Evolutionary conservation across 2,329 filamentous ascomycete species (phyloP).

Genomic region (Fusarium zealandicum): DNA sequence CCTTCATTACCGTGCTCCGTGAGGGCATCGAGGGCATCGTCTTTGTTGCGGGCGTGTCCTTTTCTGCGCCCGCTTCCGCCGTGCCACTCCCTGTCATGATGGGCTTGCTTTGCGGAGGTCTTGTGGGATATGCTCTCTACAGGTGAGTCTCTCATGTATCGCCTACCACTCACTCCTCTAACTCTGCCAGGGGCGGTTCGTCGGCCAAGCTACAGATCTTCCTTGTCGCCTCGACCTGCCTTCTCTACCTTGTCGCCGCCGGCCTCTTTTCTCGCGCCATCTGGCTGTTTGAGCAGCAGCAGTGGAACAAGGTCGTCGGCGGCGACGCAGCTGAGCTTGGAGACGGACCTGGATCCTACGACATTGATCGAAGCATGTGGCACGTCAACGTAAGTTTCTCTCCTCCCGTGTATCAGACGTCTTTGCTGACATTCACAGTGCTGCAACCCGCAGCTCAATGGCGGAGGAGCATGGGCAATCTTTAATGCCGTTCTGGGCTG

Average conservation of each 20-base stretch:
- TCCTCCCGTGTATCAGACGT: too few species aligned
- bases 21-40: slow-evolving; percentile 88
- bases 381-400: slow-evolving; percentile 73
- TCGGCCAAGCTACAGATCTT: slow-evolving; percentile 68
- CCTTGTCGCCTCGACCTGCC: slow-evolving; percentile 81
- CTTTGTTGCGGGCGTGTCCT: slow-evolving; percentile 86
- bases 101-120: slow-evolving; percentile 70
- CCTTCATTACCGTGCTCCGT: slow-evolving; percentile 84
- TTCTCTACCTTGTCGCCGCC: slow-evolving; percentile 84
- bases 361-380: slow-evolving; percentile 81
- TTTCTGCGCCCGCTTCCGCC: slow-evolving; percentile 75
- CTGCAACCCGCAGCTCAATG: slow-evolving; percentile 76
- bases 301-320: slow-evolving; percentile 72
- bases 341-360: slow-evolving; percentile 76
- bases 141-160: slow-evolving; percentile 56
- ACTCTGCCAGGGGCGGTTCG: slow-evolving; percentile 50
- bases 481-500: slow-evolving; percentile 88
- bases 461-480: slow-evolving; percentile 83
- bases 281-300: slow-evolving; percentile 75
- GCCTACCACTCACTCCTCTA: not conserved
- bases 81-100: slow-evolving; percentile 80
- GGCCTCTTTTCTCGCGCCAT: slow-evolving; percentile 81
- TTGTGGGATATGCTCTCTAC: slow-evolving; percentile 79
- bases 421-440: slow-evolving; percentile 58
- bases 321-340: slow-evolving; percentile 61